Evolutionary conservation across 2,329 filamentous ascomycete species (phyloP).

Genomic region (Cyphellophora europaea): DNA sequence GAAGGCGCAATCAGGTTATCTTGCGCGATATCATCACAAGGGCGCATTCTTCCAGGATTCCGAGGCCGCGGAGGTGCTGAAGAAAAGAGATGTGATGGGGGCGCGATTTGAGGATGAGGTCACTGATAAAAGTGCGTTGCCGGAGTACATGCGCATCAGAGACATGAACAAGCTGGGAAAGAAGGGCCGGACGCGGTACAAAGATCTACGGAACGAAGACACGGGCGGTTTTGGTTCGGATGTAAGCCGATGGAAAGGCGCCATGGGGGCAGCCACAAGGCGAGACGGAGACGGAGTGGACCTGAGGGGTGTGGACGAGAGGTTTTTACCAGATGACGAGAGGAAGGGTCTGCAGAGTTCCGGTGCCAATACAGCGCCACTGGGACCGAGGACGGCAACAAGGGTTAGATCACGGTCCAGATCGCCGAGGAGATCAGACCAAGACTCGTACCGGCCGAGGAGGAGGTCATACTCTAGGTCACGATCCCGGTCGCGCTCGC

Average conservation of each 20-base stretch:
- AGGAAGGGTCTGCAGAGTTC: constrained; percentile 24
- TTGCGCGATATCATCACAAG: constrained; percentile 96
- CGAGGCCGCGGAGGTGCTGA: constrained; percentile 62
- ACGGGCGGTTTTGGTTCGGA: constrained; percentile 70
- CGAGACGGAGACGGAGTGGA: constrained; percentile 19
- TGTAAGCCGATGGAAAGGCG: constrained; percentile 32
- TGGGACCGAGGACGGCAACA: constrained; percentile 28
- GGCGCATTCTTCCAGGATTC: constrained; percentile 83
- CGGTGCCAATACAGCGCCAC: constrained; percentile 36
- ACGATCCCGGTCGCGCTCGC: constrained; percentile 9
- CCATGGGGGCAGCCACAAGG: constrained; percentile 17
- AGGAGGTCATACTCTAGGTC: constrained; percentile 21
- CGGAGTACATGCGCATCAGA: constrained; percentile 83
- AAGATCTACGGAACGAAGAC: constrained; percentile 79
- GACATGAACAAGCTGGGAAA: constrained; percentile 91
- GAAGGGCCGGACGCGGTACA: constrained; percentile 85
- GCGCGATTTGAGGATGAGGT: constrained; percentile 74
- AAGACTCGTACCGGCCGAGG: constrained; percentile 38
- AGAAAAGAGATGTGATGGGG: constrained; percentile 78
- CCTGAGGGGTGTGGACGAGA: constrained; percentile 32
- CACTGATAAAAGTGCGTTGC: constrained; percentile 69
- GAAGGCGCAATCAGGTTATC: constrained; percentile 75
- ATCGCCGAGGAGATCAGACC: constrained; percentile 10
- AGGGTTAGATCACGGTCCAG: constrained; percentile 25
- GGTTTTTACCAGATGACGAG: constrained; percentile 35